Conservation (phyloP, 208 protist species). For the Leishmania turanica region DNA sequence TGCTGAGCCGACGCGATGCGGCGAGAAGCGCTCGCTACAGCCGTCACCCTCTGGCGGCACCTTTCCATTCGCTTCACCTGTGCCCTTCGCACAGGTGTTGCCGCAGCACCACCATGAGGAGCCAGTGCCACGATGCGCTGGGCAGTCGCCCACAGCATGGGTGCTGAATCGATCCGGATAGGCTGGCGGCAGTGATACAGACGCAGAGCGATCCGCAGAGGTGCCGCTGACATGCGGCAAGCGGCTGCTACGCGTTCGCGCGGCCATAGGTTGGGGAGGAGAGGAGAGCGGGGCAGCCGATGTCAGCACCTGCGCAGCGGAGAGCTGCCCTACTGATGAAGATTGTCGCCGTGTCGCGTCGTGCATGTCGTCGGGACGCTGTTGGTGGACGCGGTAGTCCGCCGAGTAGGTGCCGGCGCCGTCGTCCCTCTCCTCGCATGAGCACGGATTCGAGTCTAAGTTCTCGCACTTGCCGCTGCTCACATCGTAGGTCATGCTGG, state of each 20-base stretch:
- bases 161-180: not conserved
- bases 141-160: not conserved
- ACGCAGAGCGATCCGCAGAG: not conserved
- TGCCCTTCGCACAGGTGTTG: not conserved
- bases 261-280: not conserved
- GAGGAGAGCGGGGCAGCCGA: not conserved
- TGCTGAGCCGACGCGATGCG: conserved; percentile 10
- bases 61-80: not conserved
- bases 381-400: not conserved
- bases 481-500: not conserved
- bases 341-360: not conserved
- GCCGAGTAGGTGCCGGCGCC: not conserved
- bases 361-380: not conserved
- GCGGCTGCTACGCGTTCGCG: not conserved
- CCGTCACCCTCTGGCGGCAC: not conserved
- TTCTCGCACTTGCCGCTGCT: not conserved
- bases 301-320: not conserved
- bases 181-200: not conserved
- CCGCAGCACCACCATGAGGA: not conserved
- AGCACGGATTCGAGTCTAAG: not conserved
- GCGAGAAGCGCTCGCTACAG: conserved; percentile 5
- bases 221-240: not conserved
- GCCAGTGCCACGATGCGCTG: not conserved
- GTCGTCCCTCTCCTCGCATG: not conserved
- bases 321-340: not conserved